Evolutionary conservation across 768 basidiomycete species (phyloP), one percentile per base, ranked within the genome.

Genomic region (Cyclocybe cylindracea): DNA sequence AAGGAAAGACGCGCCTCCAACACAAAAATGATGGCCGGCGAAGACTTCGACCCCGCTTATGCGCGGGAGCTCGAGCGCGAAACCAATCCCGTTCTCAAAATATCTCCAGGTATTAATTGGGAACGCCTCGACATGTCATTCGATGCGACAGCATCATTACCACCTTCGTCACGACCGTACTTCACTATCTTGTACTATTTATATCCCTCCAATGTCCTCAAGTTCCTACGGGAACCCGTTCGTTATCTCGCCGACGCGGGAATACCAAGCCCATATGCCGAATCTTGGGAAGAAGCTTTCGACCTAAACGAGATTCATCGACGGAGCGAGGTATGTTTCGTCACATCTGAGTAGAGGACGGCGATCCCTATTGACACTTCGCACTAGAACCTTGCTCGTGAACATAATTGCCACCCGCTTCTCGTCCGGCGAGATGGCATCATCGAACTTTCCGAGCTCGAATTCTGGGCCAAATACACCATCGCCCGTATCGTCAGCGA

Each of bases 131-230:
- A 88, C 44, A 72, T 75, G 59, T 75, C 82, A 1, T 84, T 89
- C 63, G 72, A 78, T 56, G 72, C 77, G 8, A 74, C 74, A 1
- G 66, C 74, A n/a, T 77, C 82, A 10, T 68, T 73, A 29, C 70
- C 81, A 1, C 88, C 90, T 13, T 79, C 83, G 4, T 78, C 84
- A 11, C 78, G 83, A 14, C 78, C 73, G 39, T 90, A 82, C 61
- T 94, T 94, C 70, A 86, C 86, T 2, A 78, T 79, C 40, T 74
- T 97, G 54, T 96, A 95, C 70, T 94, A 92, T 61, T 82, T 94
- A 43, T 97, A 91, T 73, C 94, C 94, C 1, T 89, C 86, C 70
- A 97, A 95, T 71, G 77, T 90, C 38, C 73, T 96, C 51, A 80
- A 79, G 48, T 97, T 97, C 67, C 68, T 94, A 47, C 83, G 85